Conservation (phyloP, 768 basidiomycete genomes). For the Lentinula lateritia region DNA sequence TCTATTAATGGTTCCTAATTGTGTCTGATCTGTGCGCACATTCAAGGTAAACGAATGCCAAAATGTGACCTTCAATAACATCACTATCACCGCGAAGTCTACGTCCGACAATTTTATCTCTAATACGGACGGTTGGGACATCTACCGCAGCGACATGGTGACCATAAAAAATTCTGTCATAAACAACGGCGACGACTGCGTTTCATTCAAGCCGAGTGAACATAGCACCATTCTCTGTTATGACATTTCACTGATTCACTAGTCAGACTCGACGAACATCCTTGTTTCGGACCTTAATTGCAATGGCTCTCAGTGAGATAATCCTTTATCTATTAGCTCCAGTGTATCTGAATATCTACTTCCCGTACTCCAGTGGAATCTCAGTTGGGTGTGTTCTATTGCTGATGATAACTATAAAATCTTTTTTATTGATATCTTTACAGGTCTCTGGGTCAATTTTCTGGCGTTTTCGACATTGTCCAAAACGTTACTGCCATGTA, state of each 20-base stretch:
- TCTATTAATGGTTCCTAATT: background rate
- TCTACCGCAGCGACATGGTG: constrained; percentile 50
- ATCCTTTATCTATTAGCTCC: background rate
- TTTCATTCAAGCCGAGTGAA: constrained; percentile 50
- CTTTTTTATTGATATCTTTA: background rate
- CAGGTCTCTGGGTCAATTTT: constrained; percentile 55
- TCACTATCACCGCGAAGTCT: constrained; percentile 41
- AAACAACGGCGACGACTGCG: constrained; percentile 54
- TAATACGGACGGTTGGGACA: constrained; percentile 64
- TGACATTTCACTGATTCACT: background rate
- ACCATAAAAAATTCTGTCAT: constrained; percentile 44
- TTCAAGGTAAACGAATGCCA: constrained; percentile 41
- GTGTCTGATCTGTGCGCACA: background rate
- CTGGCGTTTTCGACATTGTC: constrained; percentile 52
- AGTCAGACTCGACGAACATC: constrained; percentile 45
- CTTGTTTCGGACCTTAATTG: constrained; percentile 53
- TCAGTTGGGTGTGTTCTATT: constrained; percentile 35
- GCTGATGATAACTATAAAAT: background rate
- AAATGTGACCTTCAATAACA: constrained; percentile 39
- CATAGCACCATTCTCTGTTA: background rate
- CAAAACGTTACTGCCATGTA: constrained; percentile 51
- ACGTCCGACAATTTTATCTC: constrained; percentile 34
- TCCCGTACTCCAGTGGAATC: constrained; percentile 35
- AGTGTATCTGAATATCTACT: too few species aligned
- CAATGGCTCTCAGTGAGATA: constrained; percentile 49